Evolutionary conservation across 768 basidiomycete species (phyloP).

Genomic region (Termitomyces sp.): DNA sequence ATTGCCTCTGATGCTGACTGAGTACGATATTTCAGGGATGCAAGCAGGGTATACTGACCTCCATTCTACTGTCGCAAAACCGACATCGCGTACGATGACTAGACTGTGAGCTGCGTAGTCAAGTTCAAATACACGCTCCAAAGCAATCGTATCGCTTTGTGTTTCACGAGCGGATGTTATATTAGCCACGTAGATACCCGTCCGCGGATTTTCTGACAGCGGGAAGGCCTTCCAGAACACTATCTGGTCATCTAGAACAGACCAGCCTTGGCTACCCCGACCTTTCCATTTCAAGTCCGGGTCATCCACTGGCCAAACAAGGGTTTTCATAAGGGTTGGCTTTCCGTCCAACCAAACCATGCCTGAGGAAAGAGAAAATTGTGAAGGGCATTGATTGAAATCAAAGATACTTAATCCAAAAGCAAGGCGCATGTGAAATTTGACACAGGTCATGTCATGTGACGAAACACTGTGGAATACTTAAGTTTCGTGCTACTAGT

Average conservation of each 20-base stretch:
- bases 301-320: not conserved
- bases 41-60: not conserved
- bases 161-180: not conserved
- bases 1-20: not conserved
- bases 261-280: not conserved
- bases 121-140: not conserved
- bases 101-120: not conserved
- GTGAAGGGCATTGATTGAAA: too few relatives aligned
- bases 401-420: too few relatives aligned
- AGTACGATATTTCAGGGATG: not conserved
- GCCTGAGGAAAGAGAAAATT: not conserved
- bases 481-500: too few relatives aligned
- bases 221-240: not conserved
- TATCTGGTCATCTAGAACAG: not conserved
- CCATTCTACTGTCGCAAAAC: not conserved
- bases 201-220: not conserved
- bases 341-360: conserved; percentile 1
- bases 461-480: too few relatives aligned
- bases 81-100: not conserved
- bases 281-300: not conserved
- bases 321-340: too few relatives aligned
- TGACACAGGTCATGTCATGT: too few relatives aligned
- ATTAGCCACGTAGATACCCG: not conserved
- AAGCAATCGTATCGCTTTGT: not conserved
- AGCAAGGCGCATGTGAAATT: too few relatives aligned